A percentile compares a stretch with the other conserved stretches of the same genome.
Conservation (phyloP, 306 rosid species). For the Lupinus albus region DNA sequence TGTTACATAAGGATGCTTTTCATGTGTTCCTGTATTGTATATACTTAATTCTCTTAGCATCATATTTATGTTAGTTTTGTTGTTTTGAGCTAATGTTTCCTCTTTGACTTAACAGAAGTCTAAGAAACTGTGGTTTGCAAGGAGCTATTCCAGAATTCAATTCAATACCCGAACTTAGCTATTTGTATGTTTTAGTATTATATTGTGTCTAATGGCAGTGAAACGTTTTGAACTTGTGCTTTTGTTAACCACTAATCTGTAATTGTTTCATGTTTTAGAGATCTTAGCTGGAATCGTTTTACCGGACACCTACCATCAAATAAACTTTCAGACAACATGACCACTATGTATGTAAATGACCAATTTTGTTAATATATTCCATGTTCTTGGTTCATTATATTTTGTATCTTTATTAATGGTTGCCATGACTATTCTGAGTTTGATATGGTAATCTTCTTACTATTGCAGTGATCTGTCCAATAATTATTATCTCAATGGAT, state of each 20-base stretch:
- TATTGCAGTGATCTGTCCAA: conserved; percentile 65
- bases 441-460: neutral
- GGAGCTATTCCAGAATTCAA: conserved; percentile 83
- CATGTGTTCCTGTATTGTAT: neutral
- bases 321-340: conserved; percentile 63
- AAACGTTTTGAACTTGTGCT: conserved; percentile 1
- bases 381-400: too few species aligned
- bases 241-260: conserved; percentile 33
- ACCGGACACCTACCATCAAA: conserved; percentile 62
- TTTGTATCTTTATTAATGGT: too few species aligned
- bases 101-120: conserved; percentile 67
- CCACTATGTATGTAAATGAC: conserved; percentile 66
- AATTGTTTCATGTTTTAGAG: conserved; percentile 58
- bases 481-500: conserved; percentile 51
- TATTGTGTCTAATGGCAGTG: conserved; percentile 11
- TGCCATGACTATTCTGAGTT: neutral
- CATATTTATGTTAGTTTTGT: conserved; percentile 13
- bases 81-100: conserved; percentile 37
- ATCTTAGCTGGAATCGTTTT: conserved; percentile 77
- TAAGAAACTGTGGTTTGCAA: conserved; percentile 80
- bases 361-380: conserved; percentile 15
- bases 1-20: too few species aligned
- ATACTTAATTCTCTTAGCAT: conserved; percentile 2
- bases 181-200: conserved; percentile 65
- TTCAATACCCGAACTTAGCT: conserved; percentile 53